Conservation (phyloP, 306 rosid genomes). For the Trifolium pratense region DNA sequence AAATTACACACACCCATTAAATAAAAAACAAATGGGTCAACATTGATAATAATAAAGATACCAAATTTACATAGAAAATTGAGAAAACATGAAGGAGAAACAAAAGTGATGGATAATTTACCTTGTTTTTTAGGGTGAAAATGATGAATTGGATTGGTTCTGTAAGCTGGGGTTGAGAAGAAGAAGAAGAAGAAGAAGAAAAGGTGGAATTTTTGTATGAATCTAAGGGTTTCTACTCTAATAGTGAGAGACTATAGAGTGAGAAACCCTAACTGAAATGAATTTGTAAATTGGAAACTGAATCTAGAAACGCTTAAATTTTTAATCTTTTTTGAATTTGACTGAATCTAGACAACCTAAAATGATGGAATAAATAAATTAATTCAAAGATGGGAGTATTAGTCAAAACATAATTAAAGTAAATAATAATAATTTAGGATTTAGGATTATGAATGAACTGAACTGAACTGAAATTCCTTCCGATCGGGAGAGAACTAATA, state of each 20-base stretch:
- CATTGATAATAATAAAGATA: conserved; percentile 27
- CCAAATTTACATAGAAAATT: conserved; percentile 39
- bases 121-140: conserved; percentile 41
- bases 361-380: not conserved
- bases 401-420: too few relatives aligned
- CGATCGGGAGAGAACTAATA: not conserved
- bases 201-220: conserved; percentile 25
- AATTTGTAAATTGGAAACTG: not conserved
- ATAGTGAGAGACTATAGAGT: not conserved
- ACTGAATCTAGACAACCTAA: not conserved
- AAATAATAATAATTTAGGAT: too few relatives aligned
- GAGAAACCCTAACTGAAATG: conserved; percentile 33
- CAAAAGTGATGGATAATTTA: conserved; percentile 32
- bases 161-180: conserved; percentile 9
- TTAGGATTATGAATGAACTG: too few relatives aligned
- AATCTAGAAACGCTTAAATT: not conserved
- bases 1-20: too few relatives aligned
- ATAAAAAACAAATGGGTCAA: conserved; percentile 28
- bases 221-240: conserved; percentile 33
- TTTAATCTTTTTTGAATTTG: too few relatives aligned
- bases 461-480: too few relatives aligned
- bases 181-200: not conserved
- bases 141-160: conserved; percentile 21
- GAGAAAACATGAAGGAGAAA: conserved; percentile 46
- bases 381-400: not conserved